Base-by-base conservation (phyloP, 345 rosid species). In the Carallia brachiata region DNA sequence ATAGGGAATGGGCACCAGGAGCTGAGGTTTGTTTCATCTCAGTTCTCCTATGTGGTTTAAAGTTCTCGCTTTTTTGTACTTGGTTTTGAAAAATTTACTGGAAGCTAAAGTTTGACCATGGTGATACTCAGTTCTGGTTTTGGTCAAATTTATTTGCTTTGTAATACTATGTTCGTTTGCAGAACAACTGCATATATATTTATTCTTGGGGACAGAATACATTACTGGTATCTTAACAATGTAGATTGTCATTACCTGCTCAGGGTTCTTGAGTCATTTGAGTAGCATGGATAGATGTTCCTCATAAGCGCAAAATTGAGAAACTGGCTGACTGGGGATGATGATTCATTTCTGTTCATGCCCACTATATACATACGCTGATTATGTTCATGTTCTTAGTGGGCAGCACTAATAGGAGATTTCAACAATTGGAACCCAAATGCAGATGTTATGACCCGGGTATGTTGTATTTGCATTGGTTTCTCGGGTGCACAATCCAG, bases 1-100 rank as follows among this genome's bases (percentile, higher is more conserved):
- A 91, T 74, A 80, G 97, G 71, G 98, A 94, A 80, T 94, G 98
- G 98, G 97, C 98, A 61, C 98, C 98, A 1, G 98, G 95, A 88
- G 98, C 98, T 32, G 88, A 80, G 97, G 98, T 94, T 69, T 73
- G 89, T 85, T 70, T 69, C 70, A 15, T 23, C 47, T 53, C 61
- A 31, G 18, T 73, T 59, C 36, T 67, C 18, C 36, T 44, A 18
- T 37, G 63, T 44, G 66, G 23, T 65, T 65, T 67, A 63, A 18
- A 27, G n/a, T 67, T 57, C 23, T 36, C 28, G 36, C 50, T 44
- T 13, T 2, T 13, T 0, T 44, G 50, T 44, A 44, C 50, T 44
- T 44, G 50, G 50, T 44, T 44, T 44, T 9, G 17, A 44, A 4
- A 44, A 44, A 44, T 13, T 44, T 8, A 10, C 50, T 44, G 50